Base-by-base conservation (phyloP, 495 filamentous ascomycete species). In the Stereocaulon alpinum region DNA sequence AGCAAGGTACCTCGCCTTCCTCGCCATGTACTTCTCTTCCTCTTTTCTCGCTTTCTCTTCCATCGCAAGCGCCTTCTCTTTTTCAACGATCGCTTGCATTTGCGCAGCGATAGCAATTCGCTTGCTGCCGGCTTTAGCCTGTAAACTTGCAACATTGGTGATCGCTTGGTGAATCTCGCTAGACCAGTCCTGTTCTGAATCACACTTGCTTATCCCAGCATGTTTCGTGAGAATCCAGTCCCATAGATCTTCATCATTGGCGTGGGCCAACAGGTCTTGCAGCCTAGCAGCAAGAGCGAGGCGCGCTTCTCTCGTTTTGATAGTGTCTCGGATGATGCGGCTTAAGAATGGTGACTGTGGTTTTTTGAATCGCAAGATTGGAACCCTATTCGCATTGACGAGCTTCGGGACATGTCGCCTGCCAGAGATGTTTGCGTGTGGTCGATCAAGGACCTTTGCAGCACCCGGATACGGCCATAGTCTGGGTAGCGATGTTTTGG, bases 351-450 rank as follows among this genome's bases (percentile, higher is more conserved):
- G 63, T 6, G 86, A 76, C 64, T 89, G 85, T 9, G 86, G 86
- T 67, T 89, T 90, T 61, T 75, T 78, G 53, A 87, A 68, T 27
- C 86, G 82, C 45, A 93, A 69, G 59, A 91, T 85, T 0, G 88
- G 86, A n/a, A 87, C 62, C 30, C 77, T 80, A 41, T 72, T 71
- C 3, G 82, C 80, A 60, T 75, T 75, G 62, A 80, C 79, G 2
- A 90, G 68, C 0, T 69, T 70, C 0, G 88, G 88, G 4, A 90
- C 67, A 51, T 73, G 74, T 17, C 86, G 80, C 44, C 75, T 75
- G 10, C 80, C 79, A 29, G 75, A 79, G 4, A 73, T 66, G 2
- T 74, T 63, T 9, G 75, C 29, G 12, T 72, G 71, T 41, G 77
- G 77, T 6, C 72, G 79, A 64, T 57, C 72, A 66, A 76, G 60